These are phyloP conservation scores for Ceratocystis eucalypticola DNA, from an alignment of 2,329 filamentous ascomycete species.

Conservation along the genomic window DNA sequence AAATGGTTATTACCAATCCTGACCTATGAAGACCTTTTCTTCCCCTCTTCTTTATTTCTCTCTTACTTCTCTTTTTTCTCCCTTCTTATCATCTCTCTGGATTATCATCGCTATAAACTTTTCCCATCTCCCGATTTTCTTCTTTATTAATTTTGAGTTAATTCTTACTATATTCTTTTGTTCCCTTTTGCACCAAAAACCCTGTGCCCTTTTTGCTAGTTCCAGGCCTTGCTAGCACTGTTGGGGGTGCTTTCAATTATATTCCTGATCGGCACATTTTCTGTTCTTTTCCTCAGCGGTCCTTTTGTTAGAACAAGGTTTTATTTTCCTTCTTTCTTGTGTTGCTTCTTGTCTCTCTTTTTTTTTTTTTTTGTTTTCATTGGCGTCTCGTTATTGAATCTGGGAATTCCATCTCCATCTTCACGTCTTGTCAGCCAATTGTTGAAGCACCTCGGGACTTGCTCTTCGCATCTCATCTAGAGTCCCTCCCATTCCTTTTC, in stretches of 20 bases:
- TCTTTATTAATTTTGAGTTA: constrained; percentile 15
- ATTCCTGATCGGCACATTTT: background rate
- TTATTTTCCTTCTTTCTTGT: background rate
- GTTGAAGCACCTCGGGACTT: background rate
- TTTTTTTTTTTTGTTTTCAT: background rate
- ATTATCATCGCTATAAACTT: constrained; percentile 3
- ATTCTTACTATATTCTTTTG: background rate
- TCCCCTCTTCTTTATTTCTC: constrained; percentile 13
- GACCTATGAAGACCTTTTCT: background rate
- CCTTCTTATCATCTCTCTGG: constrained; percentile 11
- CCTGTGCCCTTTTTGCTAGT: background rate
- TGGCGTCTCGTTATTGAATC: constrained; percentile 3
- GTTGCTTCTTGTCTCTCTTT: background rate
- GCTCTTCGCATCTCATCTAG: background rate
- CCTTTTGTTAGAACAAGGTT: constrained; percentile 3
- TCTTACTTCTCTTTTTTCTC: constrained; percentile 9
- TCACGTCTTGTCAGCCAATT: no score
- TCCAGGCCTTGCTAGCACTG: background rate
- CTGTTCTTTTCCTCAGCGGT: background rate
- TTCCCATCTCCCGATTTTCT: constrained; percentile 6
- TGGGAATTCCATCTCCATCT: background rate
- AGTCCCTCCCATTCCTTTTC: constrained; percentile 3
- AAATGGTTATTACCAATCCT: background rate
- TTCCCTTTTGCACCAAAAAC: background rate
- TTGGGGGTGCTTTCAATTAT: background rate